These are phyloP conservation scores for Vitis rupestris DNA, from an alignment of 164 flowering plant genomes.

Conservation along the genomic window DNA sequence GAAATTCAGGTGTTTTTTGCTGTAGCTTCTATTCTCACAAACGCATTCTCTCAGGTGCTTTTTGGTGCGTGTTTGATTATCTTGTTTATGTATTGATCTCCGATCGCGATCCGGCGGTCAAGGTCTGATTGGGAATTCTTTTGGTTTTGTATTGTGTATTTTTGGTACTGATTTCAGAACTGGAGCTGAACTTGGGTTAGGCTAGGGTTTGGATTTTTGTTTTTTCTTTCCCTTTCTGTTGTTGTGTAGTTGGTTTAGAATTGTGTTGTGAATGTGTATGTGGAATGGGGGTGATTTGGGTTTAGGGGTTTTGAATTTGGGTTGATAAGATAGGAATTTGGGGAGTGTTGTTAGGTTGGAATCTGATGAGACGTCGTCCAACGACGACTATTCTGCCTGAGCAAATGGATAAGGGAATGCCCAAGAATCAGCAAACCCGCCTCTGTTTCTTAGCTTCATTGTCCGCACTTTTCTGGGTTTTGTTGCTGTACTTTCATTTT, in stretches of 20 bases:
- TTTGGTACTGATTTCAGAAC: no score
- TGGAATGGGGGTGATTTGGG: neutral
- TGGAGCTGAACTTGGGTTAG: no score
- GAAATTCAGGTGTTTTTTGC: no score
- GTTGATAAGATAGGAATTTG: slow-evolving; percentile 9
- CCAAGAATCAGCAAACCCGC: slow-evolving; percentile 51
- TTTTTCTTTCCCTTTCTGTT: no score
- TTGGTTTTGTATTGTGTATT: no score
- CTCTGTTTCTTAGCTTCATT: slow-evolving; percentile 57
- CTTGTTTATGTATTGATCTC: no score
- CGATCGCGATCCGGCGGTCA: no score
- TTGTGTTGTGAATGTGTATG: neutral
- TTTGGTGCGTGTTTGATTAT: no score
- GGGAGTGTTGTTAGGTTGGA: slow-evolving; percentile 3
- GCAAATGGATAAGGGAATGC: slow-evolving; percentile 66
- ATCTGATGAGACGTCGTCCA: slow-evolving; percentile 70
- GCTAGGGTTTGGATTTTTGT: no score
- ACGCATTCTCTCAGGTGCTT: no score
- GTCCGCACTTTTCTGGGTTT: slow-evolving; percentile 68
- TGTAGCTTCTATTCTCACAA: no score
- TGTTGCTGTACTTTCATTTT: slow-evolving; percentile 77
- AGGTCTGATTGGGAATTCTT: no score
- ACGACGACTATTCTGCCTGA: slow-evolving; percentile 27
- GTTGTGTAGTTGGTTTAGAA: neutral
- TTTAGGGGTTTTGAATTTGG: neutral